A percentile compares a stretch with the other conserved stretches of the same genome.
These are phyloP conservation scores for Phallus indusiatus DNA, from an alignment of 768 basidiomycete species.

Conservation along the genomic window DNA sequence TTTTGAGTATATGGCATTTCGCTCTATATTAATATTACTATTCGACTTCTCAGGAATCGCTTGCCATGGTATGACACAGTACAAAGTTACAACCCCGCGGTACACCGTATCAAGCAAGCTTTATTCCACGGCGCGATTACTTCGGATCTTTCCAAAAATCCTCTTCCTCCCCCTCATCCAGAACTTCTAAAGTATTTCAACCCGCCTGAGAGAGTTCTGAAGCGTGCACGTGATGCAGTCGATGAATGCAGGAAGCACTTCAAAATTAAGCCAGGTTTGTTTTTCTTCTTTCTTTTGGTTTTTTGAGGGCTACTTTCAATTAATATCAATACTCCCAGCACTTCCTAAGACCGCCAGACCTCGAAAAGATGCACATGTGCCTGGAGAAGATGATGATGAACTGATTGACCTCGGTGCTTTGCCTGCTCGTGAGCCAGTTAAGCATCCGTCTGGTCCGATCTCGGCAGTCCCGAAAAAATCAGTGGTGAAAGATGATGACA, in stretches of 20 bases:
- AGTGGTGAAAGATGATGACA: neutral
- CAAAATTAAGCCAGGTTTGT: slow-evolving; percentile 69
- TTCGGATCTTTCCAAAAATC: slow-evolving; percentile 59
- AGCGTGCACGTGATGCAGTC: slow-evolving; percentile 45
- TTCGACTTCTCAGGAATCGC: slow-evolving; percentile 35
- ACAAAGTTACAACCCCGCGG: slow-evolving; percentile 77
- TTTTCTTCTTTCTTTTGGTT: neutral
- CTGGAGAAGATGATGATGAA: slow-evolving; percentile 50
- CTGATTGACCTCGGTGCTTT: slow-evolving; percentile 17
- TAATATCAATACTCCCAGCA: slow-evolving; percentile 19
- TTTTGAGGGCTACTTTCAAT: neutral
- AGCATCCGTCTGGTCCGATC: slow-evolving; percentile 12
- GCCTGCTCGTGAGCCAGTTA: slow-evolving; percentile 47
- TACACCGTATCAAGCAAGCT: slow-evolving; percentile 90
- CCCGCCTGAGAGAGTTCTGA: slow-evolving; percentile 60
- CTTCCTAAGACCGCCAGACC: slow-evolving; percentile 55
- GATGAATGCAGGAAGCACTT: slow-evolving; percentile 56
- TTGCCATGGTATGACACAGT: slow-evolving; percentile 69
- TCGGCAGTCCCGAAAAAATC: slow-evolving; percentile 3
- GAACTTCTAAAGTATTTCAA: slow-evolving; percentile 79
- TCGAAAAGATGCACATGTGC: slow-evolving; percentile 54
- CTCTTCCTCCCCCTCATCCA: slow-evolving; percentile 78
- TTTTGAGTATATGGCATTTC: neutral
- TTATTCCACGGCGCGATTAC: slow-evolving; percentile 82
- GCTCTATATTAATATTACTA: neutral